Percentiles rank a stretch among this genome's conserved stretches.
phyloP scores from a whole-genome alignment of 208 protist species.

The Leishmania turanica region DNA sequence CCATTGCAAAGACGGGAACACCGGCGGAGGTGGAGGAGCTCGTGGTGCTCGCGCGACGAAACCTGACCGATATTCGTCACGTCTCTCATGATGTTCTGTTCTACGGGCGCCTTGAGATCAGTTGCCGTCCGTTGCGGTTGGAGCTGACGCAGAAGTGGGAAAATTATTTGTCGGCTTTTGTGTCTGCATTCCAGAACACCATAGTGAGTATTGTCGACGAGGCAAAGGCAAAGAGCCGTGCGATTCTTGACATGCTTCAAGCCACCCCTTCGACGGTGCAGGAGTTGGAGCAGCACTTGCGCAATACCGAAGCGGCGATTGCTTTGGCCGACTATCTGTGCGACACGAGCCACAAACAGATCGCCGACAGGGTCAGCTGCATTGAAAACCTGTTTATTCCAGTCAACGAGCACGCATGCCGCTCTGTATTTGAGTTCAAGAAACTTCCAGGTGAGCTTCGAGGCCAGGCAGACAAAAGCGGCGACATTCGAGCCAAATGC shows the following conservation, averaged over 20 bases:
- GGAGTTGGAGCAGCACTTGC: constrained; percentile 69
- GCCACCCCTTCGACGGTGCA: constrained; percentile 59
- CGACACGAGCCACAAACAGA: constrained; percentile 41
- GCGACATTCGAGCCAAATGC: constrained; percentile 39
- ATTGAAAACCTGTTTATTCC: constrained; percentile 73
- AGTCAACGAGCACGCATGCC: constrained; percentile 58
- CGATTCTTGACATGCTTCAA: constrained; percentile 39
- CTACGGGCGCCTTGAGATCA: constrained; percentile 76
- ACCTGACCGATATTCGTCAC: constrained; percentile 42
- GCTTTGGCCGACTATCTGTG: constrained; percentile 45
- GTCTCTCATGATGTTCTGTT: constrained; percentile 70
- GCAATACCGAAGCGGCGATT: constrained; percentile 43
- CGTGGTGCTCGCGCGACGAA: constrained; percentile 43
- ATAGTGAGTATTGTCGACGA: constrained; percentile 33
- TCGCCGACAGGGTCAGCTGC: constrained; percentile 60
- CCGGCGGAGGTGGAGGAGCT: constrained; percentile 38
- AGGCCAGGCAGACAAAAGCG: constrained; percentile 32
- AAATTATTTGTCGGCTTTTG: constrained; percentile 53
- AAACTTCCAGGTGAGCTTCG: constrained; percentile 50
- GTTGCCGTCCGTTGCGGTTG: constrained; percentile 54
- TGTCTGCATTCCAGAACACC: constrained; percentile 40
- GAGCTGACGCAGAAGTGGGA: constrained; percentile 63
- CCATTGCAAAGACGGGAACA: constrained; percentile 34
- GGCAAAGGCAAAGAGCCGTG: constrained; percentile 46
- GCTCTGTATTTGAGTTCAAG: constrained; percentile 64